These are phyloP conservation scores for Berberis vulgaris DNA, from an alignment of 164 flowering plant genomes.

Conservation along the genomic window DNA sequence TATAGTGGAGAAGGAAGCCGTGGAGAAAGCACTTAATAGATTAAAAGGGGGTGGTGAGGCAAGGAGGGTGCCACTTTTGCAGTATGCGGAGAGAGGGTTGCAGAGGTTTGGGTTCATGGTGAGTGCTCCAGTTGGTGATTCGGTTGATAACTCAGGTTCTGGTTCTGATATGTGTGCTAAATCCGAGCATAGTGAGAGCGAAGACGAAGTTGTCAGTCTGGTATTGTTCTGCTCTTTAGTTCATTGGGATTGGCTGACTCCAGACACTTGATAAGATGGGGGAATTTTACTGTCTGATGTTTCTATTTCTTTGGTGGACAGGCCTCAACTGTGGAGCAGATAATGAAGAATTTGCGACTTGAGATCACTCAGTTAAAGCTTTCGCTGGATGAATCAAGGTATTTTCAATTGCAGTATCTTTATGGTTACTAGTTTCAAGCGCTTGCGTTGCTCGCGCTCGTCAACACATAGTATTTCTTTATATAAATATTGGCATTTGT, in stretches of 20 bases:
- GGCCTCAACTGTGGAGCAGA: slow-evolving; percentile 80
- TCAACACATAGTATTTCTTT: no score
- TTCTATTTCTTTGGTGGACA: slow-evolving; percentile 14
- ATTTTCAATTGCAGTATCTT: not conserved
- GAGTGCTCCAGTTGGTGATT: slow-evolving; percentile 34
- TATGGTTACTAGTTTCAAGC: no score
- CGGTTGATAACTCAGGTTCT: not conserved
- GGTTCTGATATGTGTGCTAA: slow-evolving; percentile 19
- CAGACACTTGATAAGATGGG: no score
- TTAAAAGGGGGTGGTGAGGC: slow-evolving; percentile 52
- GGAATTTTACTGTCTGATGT: not conserved
- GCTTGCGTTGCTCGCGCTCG: no score
- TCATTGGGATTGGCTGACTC: not conserved
- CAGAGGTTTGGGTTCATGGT: slow-evolving; percentile 72
- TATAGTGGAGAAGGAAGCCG: slow-evolving; percentile 64
- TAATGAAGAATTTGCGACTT: slow-evolving; percentile 68
- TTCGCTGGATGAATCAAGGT: slow-evolving; percentile 78
- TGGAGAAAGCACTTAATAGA: slow-evolving; percentile 46
- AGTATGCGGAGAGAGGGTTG: slow-evolving; percentile 57
- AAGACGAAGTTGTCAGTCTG: slow-evolving; percentile 68
- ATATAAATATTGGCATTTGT: no score
- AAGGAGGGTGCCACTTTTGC: slow-evolving; percentile 54
- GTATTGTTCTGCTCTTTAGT: slow-evolving; percentile 27
- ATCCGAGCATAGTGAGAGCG: slow-evolving; percentile 56
- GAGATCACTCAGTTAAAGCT: slow-evolving; percentile 51